Evolutionary conservation across 306 rosid genomes (phyloP), one percentile per base, ranked within the genome.

Genomic region (Ammopiptanthus mongolicus): DNA sequence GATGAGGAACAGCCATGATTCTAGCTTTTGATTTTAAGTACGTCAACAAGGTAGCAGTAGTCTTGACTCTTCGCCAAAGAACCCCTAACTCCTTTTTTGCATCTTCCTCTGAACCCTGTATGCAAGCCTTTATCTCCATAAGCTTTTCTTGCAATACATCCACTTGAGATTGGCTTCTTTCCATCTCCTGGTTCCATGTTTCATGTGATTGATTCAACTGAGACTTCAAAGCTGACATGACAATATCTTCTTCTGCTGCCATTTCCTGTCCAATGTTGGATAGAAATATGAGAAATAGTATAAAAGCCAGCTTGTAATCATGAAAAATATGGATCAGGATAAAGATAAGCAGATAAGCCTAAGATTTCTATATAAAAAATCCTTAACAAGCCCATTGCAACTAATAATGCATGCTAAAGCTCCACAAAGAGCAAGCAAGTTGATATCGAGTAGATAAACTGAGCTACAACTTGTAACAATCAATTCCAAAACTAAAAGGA

Each of bases 1-100:
- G 82, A 69, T 90, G 91, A 17, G 98, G 95, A 82, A 90, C 85
- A 14, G 87, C 91, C 88, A 93, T 83, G 67, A 88, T 50, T 81
- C 89, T 86, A n/a, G 96, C 91, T 81, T 90, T 92, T 19, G 94
- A 88, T 90, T 88, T 90, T 84, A 93, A 78, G 88, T 90, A 93
- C n/a, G 86, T 80, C 74, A 93, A 85, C 86, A 90, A 65, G 34
- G 87, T 86, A 11, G 86, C 76, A 37, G 90, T 80, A 23, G 93
- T 88, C 81, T 84, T 93, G 46, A 93, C 95, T 84, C 98, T 88
- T 61, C 87, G 80, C 95, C 95, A 93, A 36, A 90, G 88, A 83
- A 93, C 85, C 73, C 87, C 90, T 52, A 93, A 81, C 77, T 87
- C 96, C 77, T 88, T 86, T 39, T 73, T 83, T 0, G 87, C 79